Conservation (phyloP, 495 filamentous ascomycete genomes). For the Penicillium argentinense region DNA sequence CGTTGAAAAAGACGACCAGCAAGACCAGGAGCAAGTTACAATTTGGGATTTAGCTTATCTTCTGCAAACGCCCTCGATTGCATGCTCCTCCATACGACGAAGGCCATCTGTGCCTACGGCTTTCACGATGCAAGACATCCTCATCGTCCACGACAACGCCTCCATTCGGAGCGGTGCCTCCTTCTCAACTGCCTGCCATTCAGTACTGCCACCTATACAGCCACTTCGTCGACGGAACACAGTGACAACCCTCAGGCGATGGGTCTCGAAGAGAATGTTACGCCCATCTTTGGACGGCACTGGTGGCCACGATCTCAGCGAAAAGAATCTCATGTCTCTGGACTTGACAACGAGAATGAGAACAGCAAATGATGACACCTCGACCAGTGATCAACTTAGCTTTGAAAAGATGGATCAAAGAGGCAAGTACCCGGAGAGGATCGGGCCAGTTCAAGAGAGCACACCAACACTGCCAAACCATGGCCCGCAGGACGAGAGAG, state of each 20-base stretch:
- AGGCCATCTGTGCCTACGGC: too few species aligned
- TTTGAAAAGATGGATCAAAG: neutral
- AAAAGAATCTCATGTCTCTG: constrained; percentile 16
- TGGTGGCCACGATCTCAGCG: constrained; percentile 11
- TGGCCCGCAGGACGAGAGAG: constrained; percentile 5
- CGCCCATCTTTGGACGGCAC: constrained; percentile 5
- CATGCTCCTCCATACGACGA: too few species aligned
- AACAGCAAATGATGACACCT: neutral
- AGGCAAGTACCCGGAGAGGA: neutral
- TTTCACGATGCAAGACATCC: neutral
- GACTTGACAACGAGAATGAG: neutral
- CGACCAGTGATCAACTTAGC: neutral
- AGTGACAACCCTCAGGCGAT: constrained; percentile 16
- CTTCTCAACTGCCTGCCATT: constrained; percentile 14
- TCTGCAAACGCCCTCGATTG: too few species aligned
- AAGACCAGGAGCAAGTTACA: too few species aligned
- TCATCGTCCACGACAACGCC: constrained; percentile 13
- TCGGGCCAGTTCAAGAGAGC: constrained; percentile 3
- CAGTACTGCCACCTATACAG: neutral
- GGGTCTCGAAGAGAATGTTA: constrained; percentile 23
- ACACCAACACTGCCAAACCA: neutral
- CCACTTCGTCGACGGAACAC: constrained; percentile 17
- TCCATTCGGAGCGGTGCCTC: constrained; percentile 5
- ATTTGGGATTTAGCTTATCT: too few species aligned
- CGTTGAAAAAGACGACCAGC: too few species aligned